Evolutionary conservation across 1,284 basidiomycete genomes (phyloP), one percentile per base, ranked within the genome.

Genomic region (Leccinum griseonigrum): DNA sequence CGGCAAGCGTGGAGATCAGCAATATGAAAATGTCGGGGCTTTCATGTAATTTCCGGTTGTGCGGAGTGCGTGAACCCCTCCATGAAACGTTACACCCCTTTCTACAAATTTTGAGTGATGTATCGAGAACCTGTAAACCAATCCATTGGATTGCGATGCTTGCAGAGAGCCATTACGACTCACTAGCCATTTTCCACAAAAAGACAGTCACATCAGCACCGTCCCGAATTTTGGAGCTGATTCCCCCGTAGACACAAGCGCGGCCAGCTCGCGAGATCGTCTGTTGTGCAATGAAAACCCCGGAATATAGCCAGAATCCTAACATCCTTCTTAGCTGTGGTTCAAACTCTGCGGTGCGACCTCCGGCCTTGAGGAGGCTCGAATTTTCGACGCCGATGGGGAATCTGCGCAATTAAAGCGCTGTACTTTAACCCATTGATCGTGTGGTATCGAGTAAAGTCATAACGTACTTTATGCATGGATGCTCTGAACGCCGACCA

Each of bases 121-220:
- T 77, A 60, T 87, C 80, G 14, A 95, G 75, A 0, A 91, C 85
- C 88, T 92, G 68, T 2, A 11, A 9, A 14, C 29, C 11, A 22
- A 34, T n/a, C 52, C 31, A 16, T 57, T 28, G n/a, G 40, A 31
- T 13, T n/a, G 5, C 3, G n/a, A 57, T 2, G 4, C 3, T 38
- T 3, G 57, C 50, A 29, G 16, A 32, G 31, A 22, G 16, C 46
- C 2, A 32, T 62, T 34, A 43, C 7, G 2, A 75, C 83, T 61
- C 64, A 90, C 90, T 66, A 78, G 76, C 92, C 92, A 95, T 76
- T 96, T 95, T 2, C 94, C 94, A 68, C 94, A 95, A 62, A 86
- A 86, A 48, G 82, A 75, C 0, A 85, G 76, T 43, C 82, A 74
- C 66, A 91, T 76, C 74, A 88, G 84, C 0, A 87, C 83, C n/a